phyloP scores from a whole-genome alignment of 2,329 filamentous ascomycete genomes.

The Emergomyces pasteurianus region DNA sequence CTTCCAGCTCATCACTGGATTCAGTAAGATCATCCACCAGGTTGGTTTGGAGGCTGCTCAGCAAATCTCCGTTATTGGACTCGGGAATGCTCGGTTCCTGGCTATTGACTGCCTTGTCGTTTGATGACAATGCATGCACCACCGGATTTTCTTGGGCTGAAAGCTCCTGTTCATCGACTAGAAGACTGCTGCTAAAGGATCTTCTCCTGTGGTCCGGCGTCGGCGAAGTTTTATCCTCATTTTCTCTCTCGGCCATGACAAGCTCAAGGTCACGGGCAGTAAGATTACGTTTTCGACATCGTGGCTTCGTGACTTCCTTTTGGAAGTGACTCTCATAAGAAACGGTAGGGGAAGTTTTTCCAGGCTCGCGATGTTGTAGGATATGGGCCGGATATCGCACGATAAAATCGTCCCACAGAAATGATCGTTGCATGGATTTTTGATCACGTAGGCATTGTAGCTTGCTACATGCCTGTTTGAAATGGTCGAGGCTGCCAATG shows the following conservation, averaged over 20 bases:
- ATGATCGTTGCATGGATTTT: slow-evolving; percentile 23
- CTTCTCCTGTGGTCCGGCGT: background rate
- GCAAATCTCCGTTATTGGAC: background rate
- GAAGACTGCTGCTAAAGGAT: background rate
- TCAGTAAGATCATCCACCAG: background rate
- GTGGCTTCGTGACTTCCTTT: slow-evolving; percentile 19
- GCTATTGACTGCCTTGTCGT: background rate
- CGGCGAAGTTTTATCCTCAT: background rate
- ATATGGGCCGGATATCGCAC: slow-evolving; percentile 28
- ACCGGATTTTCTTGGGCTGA: background rate
- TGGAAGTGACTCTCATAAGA: slow-evolving; percentile 31
- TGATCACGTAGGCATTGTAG: slow-evolving; percentile 21
- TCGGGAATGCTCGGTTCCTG: background rate
- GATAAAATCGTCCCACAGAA: slow-evolving; percentile 37
- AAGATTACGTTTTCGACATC: slow-evolving; percentile 27
- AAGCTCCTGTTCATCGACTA: background rate
- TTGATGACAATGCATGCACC: background rate
- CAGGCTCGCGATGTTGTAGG: background rate
- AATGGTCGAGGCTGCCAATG: slow-evolving; percentile 26
- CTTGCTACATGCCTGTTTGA: slow-evolving; percentile 26
- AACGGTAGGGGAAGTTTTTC: background rate
- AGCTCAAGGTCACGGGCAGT: slow-evolving; percentile 20
- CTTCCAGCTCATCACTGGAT: slow-evolving; percentile 6
- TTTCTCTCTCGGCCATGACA: slow-evolving; percentile 17
- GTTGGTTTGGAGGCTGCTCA: slow-evolving; percentile 2